Evolutionary conservation across 2,329 filamentous ascomycete species (phyloP), one percentile per base, ranked within the genome.

Genomic region (Periconia macrospinosa): DNA sequence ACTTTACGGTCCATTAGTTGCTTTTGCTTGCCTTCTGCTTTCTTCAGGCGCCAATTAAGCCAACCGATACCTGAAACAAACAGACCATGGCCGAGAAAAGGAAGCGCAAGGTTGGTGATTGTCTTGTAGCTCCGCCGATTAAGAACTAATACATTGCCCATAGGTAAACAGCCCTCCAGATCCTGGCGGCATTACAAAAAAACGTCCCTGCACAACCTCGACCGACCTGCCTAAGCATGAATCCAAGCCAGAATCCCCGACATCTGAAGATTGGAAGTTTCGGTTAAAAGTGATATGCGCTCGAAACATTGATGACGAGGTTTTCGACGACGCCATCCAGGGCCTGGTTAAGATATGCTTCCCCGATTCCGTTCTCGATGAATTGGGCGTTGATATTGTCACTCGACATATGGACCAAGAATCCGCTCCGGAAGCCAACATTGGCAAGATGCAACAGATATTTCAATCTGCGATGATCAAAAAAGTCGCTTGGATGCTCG

Each of bases 271-370:
- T 14, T 69, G 59, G 57, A n/a, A 41, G 0, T 67, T 70, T 33
- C 57, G 67, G 0, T 35, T 69, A 0, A 65, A 67, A 14, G 59
- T 70, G 1, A 49, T 66, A 1, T 68, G 57, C 1, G 57, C 58
- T 0, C 37, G 53, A 7, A 52, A 23, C 0, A 23, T 57, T 15
- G 19, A 61, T 2, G 60, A 62, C 55, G 61, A 53, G 6, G 20
- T 71, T 3, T 62, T 68, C 43, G 52, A 56, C 27, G 60, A 63
- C 3, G 65, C 66, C 1, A 60, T 69, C 1, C 58, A 63, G 51
- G 67, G 64, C 1, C 52, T 71, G 0, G 55, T 67, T 1, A 53
- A 62, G 6, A 62, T 68, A 2, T 70, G 68, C 45, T 69, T 71
- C 17, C 67, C 68, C 1, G 46, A 63, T 2, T 49, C 53, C 10